Evolutionary conservation across 345 rosid species (phyloP).

Genomic region (Rhodamnia argentea): DNA sequence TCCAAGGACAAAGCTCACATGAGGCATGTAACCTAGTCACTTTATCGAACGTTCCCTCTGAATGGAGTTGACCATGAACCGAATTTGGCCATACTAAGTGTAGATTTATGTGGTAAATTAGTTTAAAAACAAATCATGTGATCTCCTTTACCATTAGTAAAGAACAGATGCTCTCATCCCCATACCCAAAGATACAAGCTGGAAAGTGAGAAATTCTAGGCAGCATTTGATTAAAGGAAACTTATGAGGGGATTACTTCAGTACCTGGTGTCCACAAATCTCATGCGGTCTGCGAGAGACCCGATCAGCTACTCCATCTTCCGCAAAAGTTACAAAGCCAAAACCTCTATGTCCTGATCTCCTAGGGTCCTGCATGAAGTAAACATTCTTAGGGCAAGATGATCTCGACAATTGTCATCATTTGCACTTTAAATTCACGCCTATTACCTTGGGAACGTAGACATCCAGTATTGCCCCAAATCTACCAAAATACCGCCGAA

Average conservation of each 20-base stretch:
- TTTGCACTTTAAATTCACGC: not conserved
- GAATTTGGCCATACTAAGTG: not conserved
- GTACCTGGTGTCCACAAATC: constrained; percentile 97
- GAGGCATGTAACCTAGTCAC: not conserved
- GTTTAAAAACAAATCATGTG: not conserved
- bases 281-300: constrained; percentile 86
- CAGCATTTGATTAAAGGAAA: not conserved
- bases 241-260: not conserved
- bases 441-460: constrained; percentile 60
- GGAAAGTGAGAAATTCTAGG: not conserved
- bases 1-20: not conserved
- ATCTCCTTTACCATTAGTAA: not conserved
- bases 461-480: constrained; percentile 89
- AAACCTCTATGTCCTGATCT: constrained; percentile 96
- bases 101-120: not conserved
- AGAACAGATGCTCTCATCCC: not conserved
- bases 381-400: not conserved
- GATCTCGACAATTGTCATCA: not conserved
- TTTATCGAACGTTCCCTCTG: not conserved
- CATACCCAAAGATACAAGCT: not conserved
- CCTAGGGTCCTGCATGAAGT: constrained; percentile 73
- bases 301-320: constrained; percentile 94
- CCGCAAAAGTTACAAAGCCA: constrained; percentile 94
- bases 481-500: constrained; percentile 83
- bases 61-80: not conserved